A percentile compares a stretch with the other conserved stretches of the same genome.
Evolutionary conservation across 768 basidiomycete species (phyloP).

Genomic region (Leucocoprinus leucothites): DNA sequence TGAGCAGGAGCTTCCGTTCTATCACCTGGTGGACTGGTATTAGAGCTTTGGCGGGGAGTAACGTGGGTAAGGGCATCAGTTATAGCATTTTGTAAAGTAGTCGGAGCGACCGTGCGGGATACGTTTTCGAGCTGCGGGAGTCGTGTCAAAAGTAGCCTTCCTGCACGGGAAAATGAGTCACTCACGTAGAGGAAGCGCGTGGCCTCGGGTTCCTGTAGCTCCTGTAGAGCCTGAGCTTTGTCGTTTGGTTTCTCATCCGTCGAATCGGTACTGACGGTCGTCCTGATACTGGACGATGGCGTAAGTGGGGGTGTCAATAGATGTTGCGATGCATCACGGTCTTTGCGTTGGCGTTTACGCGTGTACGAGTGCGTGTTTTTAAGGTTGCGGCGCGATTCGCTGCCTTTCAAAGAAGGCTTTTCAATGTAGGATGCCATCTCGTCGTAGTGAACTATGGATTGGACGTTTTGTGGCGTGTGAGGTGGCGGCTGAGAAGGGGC

Average conservation of each 20-base stretch:
- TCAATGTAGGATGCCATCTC: conserved; percentile 22
- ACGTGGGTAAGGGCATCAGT: conserved; percentile 19
- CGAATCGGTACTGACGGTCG: conserved; percentile 32
- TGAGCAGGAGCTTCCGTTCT: not conserved
- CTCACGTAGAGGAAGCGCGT: conserved; percentile 36
- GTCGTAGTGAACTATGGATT: conserved; percentile 16
- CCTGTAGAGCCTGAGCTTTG: conserved; percentile 10
- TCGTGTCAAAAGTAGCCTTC: not conserved
- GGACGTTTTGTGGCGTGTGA: conserved; percentile 10
- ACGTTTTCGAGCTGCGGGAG: conserved; percentile 32
- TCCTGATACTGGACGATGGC: conserved; percentile 54
- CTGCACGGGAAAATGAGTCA: not conserved
- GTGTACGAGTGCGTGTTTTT: conserved; percentile 16
- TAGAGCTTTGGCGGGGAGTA: conserved; percentile 4
- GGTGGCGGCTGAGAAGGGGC: conserved; percentile 13
- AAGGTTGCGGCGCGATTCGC: conserved; percentile 4
- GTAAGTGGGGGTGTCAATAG: conserved; percentile 70
- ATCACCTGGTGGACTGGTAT: not conserved
- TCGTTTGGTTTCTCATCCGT: conserved; percentile 14
- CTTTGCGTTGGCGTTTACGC: conserved; percentile 30
- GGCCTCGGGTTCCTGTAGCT: conserved; percentile 21
- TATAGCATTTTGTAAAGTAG: conserved; percentile 25
- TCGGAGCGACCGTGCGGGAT: conserved; percentile 24
- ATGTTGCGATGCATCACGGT: conserved; percentile 31
- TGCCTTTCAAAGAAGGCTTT: conserved; percentile 15